phyloP scores from a whole-genome alignment of 129 eudicot species.

The Arctium minus region DNA sequence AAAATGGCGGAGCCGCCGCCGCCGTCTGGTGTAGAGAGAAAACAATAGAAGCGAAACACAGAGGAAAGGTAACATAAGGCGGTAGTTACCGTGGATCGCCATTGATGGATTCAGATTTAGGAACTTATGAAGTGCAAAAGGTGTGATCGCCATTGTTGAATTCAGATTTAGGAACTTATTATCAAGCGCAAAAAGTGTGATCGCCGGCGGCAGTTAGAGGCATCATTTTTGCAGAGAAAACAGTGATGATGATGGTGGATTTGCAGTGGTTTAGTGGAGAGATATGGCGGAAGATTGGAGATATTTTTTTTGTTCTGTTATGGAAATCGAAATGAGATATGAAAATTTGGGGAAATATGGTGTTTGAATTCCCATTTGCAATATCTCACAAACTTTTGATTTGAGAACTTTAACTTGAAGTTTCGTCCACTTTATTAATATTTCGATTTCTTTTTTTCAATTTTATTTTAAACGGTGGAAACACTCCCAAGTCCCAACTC shows the following conservation, averaged over 20 bases:
- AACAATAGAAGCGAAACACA: conserved; percentile 28
- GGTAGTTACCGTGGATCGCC: conserved; percentile 7
- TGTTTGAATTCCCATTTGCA: conserved; percentile 5
- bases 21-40: conserved; percentile 33
- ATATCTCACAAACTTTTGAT: neutral
- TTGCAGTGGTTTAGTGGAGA: neutral
- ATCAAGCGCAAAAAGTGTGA: neutral
- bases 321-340: neutral
- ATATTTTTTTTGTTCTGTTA: neutral
- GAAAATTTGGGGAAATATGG: conserved; percentile 4
- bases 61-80: conserved; percentile 20
- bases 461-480: conserved; percentile 3
- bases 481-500: neutral
- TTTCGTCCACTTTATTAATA: neutral
- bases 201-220: neutral
- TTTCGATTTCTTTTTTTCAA: neutral
- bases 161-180: neutral
- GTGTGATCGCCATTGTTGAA: neutral
- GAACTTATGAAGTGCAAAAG: neutral
- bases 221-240: neutral
- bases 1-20: neutral
- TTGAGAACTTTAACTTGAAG: conserved; percentile 14
- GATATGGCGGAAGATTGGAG: neutral
- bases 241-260: neutral
- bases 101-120: neutral